Evolutionary conservation across 371 early-diverging fungal genomes (phyloP), one percentile per base, ranked within the genome.

Genomic region (Rhizomucor pusillus): DNA sequence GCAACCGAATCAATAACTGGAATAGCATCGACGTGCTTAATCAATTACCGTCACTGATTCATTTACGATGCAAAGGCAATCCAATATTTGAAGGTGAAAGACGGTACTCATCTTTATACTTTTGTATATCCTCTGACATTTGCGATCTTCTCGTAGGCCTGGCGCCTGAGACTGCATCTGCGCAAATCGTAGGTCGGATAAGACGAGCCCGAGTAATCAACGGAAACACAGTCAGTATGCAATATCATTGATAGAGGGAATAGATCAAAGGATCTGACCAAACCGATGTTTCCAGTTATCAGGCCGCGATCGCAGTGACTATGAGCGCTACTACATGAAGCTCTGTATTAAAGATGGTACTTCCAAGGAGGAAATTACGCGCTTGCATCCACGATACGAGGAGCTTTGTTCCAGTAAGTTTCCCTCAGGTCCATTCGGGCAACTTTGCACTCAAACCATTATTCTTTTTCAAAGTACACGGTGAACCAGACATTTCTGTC

Each of bases 291-390:
- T 22, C 43, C 34, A 73, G 62, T 63, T 91, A 13, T 60, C 80
- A 5, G 49, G 60, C 1, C 67, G 69, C 16, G 83, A 85, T 43
- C 71, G 90, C 7, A 53, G 58, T 0, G 89, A 92, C 61, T 80
- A 87, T 48, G 94, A 93, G 62, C 69, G 89, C 18, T 91, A 84
- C 54, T 93, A 90, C 56, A 57, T 91, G 29, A 71, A 63, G n/a
- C 62, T 70, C 1, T 71, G 79, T 52, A 55, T 71, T 6, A 62
- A 67, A 7, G 69, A 73, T 45, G 79, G 70, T 1, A 44, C 60
- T 33, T 71, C 70, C 16, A 63, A 66, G 14, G 59, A 70, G 25
- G 65, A 55, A 0, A 76, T 88, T 24, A 53, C 58, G 6, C 34
- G 37, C 0, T 49, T 59, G 4, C 86, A 88, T 56, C 89, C 87